A percentile compares a stretch with the other conserved stretches of the same genome.
phyloP scores from a whole-genome alignment of 495 filamentous ascomycete genomes.

The Tuber aestivum region DNA sequence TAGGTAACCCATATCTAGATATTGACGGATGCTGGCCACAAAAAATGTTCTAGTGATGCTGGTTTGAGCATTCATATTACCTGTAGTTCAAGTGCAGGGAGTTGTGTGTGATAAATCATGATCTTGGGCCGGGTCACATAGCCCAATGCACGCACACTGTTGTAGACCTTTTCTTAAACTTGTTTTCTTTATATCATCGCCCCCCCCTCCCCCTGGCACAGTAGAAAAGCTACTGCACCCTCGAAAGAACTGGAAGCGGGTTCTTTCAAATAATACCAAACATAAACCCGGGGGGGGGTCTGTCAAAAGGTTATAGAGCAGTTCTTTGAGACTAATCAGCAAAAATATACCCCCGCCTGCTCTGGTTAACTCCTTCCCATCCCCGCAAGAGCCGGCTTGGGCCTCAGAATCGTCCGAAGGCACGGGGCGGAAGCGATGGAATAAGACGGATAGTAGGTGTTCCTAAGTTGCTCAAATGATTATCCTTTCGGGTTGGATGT shows the following conservation, averaged over 20 bases:
- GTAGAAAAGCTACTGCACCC: background rate
- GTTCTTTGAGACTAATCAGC: background rate
- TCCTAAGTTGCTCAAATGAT: background rate
- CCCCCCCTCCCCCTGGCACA: background rate
- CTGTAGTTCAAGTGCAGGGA: background rate
- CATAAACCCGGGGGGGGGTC: background rate
- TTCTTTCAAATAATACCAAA: background rate
- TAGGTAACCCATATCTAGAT: too few relatives aligned
- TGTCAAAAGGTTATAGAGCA: background rate
- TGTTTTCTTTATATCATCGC: too few relatives aligned
- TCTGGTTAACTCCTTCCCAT: background rate
- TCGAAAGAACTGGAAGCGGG: background rate
- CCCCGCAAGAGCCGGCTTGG: background rate
- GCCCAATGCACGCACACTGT: background rate
- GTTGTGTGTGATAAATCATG: background rate
- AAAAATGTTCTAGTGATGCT: background rate
- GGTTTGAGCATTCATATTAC: background rate
- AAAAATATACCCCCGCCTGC: background rate
- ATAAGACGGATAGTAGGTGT: background rate
- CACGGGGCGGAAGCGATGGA: background rate
- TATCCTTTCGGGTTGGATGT: background rate
- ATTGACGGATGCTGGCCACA: too few relatives aligned
- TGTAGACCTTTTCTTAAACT: background rate
- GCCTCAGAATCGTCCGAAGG: background rate
- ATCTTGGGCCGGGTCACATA: background rate